Base-by-base conservation (phyloP, 2,329 filamentous ascomycete genomes). In the Amauroascus niger region DNA sequence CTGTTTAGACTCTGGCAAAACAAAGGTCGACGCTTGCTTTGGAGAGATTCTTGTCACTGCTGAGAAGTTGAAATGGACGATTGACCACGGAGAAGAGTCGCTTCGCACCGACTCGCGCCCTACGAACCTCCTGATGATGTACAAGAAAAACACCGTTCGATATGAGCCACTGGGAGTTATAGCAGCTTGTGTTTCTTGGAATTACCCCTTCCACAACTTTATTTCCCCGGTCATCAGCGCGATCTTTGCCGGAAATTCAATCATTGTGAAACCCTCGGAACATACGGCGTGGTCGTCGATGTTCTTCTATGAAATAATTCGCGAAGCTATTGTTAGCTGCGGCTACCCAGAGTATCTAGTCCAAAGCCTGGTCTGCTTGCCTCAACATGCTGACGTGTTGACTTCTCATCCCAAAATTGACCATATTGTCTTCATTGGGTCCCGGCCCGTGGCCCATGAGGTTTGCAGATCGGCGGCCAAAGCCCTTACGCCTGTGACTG, bases 381-480 rank as follows among this genome's bases (percentile, higher is more conserved):
- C 93, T 3, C 76, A 86, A 57, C 83, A 84, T 1, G 93, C 93
- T 0, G 79, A 81, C 47, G 79, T 89, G 65, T 75, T 98, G 49
- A 95, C 90, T 1, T 88, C 86, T 8, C 93, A 97, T 68, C 83
- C 86, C 0, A 81, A 77, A 26, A 86, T 98, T 64, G 79, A 83
- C 41, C 93, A 98, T 69, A 78, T 98, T 59, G 97, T 93, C 16
- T 98, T 98, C 72, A 97, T 98, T 67, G 93, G 93, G 59, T 95
- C 88, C 48, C 81, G 85, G 47, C 79, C 84, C 1, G 86, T 97
- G 9, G 93, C 90, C 16, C 87, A 93, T 69, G 81, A 88, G 62
- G 93, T 98, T 40, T 90, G 88, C 60, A 82, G 83, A 55, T 89
- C 86, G 3, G 90, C 93, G 11, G 87, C 93, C 26, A 89, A 86